Evolutionary conservation across 768 basidiomycete species (phyloP).

Genomic region (Lepiota brunneoincarnata): DNA sequence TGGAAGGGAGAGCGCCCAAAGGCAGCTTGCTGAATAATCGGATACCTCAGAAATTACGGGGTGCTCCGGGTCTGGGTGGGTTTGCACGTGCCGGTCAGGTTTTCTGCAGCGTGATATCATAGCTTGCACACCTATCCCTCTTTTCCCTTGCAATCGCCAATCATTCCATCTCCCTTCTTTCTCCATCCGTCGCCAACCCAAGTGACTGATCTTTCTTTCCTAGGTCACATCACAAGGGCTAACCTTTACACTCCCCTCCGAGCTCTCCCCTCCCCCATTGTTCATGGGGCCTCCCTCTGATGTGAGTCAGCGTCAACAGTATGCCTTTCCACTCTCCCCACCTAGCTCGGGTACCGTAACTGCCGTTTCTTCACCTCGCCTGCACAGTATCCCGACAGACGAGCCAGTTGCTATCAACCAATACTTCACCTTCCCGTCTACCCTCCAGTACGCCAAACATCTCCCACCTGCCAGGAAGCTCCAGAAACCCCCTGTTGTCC

Average conservation of each 20-base stretch:
- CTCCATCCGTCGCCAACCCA: not conserved
- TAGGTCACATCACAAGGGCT: not conserved
- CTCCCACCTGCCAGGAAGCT: not conserved
- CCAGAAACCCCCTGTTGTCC: conserved; percentile 11
- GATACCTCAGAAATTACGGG: not conserved
- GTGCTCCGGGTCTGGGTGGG: conserved; percentile 10
- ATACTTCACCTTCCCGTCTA: conserved; percentile 1
- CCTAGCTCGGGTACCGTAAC: conserved; percentile 41
- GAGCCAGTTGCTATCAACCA: conserved; percentile 23
- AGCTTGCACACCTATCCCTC: not conserved
- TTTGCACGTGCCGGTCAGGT: conserved; percentile 5
- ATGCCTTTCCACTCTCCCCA: conserved; percentile 45
- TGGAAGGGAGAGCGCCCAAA: not conserved
- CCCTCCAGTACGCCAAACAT: not conserved
- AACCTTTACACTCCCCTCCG: not conserved
- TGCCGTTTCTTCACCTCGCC: conserved; percentile 35
- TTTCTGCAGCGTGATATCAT: conserved; percentile 10
- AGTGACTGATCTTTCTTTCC: not conserved
- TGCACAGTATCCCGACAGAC: conserved; percentile 22
- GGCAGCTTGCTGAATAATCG: not conserved
- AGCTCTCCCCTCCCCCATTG: not conserved
- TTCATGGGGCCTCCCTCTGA: conserved; percentile 24
- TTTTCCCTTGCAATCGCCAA: not conserved
- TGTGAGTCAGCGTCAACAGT: conserved; percentile 23
- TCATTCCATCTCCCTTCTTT: not conserved